Evolutionary conservation across 106 monocot species (phyloP), one percentile per base, ranked within the genome.

Genomic region (Phalaenopsis equestris): DNA sequence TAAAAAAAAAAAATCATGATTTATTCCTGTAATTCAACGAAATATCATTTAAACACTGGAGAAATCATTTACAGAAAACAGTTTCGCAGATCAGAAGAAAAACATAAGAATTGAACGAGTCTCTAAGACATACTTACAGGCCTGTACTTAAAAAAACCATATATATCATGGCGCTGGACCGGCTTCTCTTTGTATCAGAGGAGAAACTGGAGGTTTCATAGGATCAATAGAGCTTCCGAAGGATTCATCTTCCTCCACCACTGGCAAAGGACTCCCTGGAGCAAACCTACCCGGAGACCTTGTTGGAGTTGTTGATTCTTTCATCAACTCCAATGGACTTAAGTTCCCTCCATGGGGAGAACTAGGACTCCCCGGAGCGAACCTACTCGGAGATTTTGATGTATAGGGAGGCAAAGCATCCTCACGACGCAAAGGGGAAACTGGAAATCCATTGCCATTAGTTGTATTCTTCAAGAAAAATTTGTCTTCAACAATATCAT

Each of bases 401-500:
- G 1, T 77, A 30, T 85, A 87, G 10, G 86, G 73, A 80, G 83
- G 81, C 72, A 82, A 30, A 7, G 83, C 83, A 21, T 39, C 70
- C 39, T 87, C 90, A 7, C 81, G 81, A 39, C 65, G 80, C 68
- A 83, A 78, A 78, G 90, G 85, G 41, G 84, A 81, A 79, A 76
- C 46, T 37, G 4, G 47, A 47, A 58, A 18, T 48, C 73, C 36
- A 4, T 18, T 46, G 42, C 55, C 64, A n/a, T 58, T 67, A 61
- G 23, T 41, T 12, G 7, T 24, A 52, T 55, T 39, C 83, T 87
- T 86, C 16, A n/a, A 10, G 45, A 49, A 79, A 23, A 87, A 78
- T 21, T 58, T 85, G 30, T 89, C 86, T n/a, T 88, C 88, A 8
- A 75, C 81, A 12, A 92, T 81, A 39, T 87, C 75, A 55, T 93